These are phyloP conservation scores for Acrodontium crateriforme DNA, from an alignment of 2,329 filamentous ascomycete genomes.

Conservation along the genomic window DNA sequence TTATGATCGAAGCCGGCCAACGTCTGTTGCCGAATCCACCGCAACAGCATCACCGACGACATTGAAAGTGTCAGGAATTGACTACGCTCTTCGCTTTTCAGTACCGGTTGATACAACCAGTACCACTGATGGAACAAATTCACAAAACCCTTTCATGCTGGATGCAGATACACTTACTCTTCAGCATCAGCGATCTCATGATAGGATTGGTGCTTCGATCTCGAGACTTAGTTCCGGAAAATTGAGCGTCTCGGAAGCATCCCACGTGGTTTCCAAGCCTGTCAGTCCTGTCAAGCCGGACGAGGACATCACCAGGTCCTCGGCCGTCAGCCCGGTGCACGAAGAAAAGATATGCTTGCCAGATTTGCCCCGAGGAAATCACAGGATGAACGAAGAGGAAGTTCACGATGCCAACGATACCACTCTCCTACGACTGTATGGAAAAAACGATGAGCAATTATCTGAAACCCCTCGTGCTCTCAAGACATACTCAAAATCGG, in stretches of 20 bases:
- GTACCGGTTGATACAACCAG: slow-evolving; percentile 17
- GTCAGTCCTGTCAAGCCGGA: slow-evolving; percentile 19
- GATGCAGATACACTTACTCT: slow-evolving; percentile 22
- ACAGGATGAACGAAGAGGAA: slow-evolving; percentile 3
- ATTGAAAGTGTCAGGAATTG: slow-evolving; percentile 14
- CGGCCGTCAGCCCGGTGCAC: slow-evolving; percentile 21
- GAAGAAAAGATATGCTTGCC: slow-evolving; percentile 7
- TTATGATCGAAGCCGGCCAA: background rate
- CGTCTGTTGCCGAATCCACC: slow-evolving; percentile 10
- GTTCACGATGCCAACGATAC: background rate
- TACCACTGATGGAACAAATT: slow-evolving; percentile 16
- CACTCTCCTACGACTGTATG: too few relatives aligned
- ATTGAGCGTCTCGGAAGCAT: background rate
- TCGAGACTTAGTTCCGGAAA: background rate
- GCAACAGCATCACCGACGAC: slow-evolving; percentile 9
- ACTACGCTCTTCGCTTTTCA: slow-evolving; percentile 21
- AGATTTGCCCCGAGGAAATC: slow-evolving; percentile 1
- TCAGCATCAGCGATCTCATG: slow-evolving; percentile 14
- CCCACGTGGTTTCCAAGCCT: slow-evolving; percentile 4
- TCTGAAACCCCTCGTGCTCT: slow-evolving; percentile 17
- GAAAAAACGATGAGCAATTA: too few relatives aligned
- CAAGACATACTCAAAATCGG: slow-evolving; percentile 20
- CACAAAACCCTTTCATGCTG: slow-evolving; percentile 18
- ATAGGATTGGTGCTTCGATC: slow-evolving; percentile 1
- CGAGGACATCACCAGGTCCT: slow-evolving; percentile 18